These are phyloP conservation scores for Tetrapisispora phaffii DNA, from an alignment of 805 yeast species.

Conservation along the genomic window DNA sequence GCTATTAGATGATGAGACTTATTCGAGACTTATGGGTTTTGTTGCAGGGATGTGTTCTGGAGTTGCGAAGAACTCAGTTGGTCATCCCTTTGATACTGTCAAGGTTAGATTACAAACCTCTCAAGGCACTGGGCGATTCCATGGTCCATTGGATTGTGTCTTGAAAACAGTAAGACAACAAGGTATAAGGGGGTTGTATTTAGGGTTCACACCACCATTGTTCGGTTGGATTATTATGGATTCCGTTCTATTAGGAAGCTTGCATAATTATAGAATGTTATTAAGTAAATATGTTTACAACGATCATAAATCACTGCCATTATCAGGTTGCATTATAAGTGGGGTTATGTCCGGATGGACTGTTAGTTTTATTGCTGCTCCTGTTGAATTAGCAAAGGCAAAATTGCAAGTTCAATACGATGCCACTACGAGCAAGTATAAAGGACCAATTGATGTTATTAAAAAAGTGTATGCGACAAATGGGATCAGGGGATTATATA, in stretches of 20 bases:
- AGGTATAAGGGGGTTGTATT: constrained; percentile 70
- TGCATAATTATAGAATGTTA: constrained; percentile 64
- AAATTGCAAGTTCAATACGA: constrained; percentile 85
- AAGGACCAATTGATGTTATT: constrained; percentile 75
- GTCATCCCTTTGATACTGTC: constrained; percentile 93
- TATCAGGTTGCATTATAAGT: constrained; percentile 65
- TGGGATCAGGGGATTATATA: constrained; percentile 66
- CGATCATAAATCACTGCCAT: constrained; percentile 54
- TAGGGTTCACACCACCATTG: constrained; percentile 88
- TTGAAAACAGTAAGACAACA: constrained; percentile 39
- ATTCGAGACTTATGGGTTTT: constrained; percentile 48
- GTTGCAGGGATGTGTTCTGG: constrained; percentile 87
- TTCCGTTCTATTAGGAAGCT: constrained; percentile 78
- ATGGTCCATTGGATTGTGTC: constrained; percentile 39
- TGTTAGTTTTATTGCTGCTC: constrained; percentile 91
- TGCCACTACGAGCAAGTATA: constrained; percentile 52
- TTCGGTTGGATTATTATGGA: constrained; percentile 94
- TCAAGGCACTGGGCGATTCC: constrained; percentile 68
- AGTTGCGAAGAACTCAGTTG: constrained; percentile 74
- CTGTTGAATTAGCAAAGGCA: constrained; percentile 83
- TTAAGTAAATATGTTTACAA: constrained; percentile 54
- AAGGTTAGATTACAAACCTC: constrained; percentile 89
- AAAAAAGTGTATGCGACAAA: constrained; percentile 44
- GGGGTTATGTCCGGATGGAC: constrained; percentile 81
- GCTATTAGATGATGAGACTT: constrained; percentile 15